Percentiles rank a stretch among this genome's conserved stretches.
These are phyloP conservation scores for Neofusicoccum kwambonambiense DNA, from an alignment of 2,329 filamentous ascomycete species.

Conservation along the genomic window DNA sequence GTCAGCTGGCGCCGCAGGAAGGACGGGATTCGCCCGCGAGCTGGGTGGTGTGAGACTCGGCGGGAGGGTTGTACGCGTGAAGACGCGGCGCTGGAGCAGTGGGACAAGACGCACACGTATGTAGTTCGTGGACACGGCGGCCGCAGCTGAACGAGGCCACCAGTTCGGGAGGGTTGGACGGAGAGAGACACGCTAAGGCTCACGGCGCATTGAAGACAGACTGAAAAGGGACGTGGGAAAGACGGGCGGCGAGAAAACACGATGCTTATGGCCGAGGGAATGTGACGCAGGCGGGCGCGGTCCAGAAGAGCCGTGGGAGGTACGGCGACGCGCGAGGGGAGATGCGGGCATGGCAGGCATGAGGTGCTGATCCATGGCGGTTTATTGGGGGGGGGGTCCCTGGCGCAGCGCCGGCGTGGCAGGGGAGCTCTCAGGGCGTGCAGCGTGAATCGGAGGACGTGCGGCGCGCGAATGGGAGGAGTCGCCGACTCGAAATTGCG, in stretches of 20 bases:
- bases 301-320: constrained; percentile 6
- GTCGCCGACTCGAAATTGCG: constrained; percentile 15
- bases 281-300: not conserved
- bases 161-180: not conserved
- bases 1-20: constrained; percentile 1
- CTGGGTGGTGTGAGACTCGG: constrained; percentile 10
- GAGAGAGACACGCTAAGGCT: not conserved
- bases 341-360: not conserved
- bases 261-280: not conserved
- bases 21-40: not conserved
- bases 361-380: constrained; percentile 14
- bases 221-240: not conserved
- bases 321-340: not conserved
- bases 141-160: not conserved
- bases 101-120: constrained; percentile 4
- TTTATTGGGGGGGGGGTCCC: constrained; percentile 14
- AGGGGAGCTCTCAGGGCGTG: constrained; percentile 1
- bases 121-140: not conserved
- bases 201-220: not conserved
- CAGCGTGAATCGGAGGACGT: constrained; percentile 2
- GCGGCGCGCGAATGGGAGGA: constrained; percentile 11
- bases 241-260: not conserved
- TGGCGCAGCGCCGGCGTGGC: constrained; percentile 3
- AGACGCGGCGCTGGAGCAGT: not conserved
- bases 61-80: constrained; percentile 1